Evolutionary conservation across 2,329 filamentous ascomycete species (phyloP), one percentile per base, ranked within the genome.

Genomic region (Fusarium sarcochroum): DNA sequence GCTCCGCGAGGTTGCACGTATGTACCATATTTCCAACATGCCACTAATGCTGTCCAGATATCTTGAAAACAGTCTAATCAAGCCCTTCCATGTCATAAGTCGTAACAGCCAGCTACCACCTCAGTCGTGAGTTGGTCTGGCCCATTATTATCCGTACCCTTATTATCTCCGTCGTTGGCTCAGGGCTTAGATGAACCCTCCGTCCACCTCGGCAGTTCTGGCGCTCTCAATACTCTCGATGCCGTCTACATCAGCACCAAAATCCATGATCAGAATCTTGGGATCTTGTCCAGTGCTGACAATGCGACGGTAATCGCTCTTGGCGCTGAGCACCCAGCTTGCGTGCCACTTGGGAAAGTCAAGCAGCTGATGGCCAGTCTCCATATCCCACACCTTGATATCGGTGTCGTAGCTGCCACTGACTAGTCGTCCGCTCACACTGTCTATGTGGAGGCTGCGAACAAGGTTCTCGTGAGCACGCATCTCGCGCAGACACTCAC

Each of bases 321-420:
- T 98, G 51, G 96, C 96, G 68, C 93, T 94, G 61, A 99, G 83
- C 75, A 99, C 97, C 96, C 96, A 99, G 80, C 93, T 97, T 13
- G 91, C 91, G 60, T 97, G 97, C 94, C 94, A 98, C 71, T 92
- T 90, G n/a, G 94, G 92, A 74, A 98, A 95, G 72, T 94, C 90
- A 66, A 97, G 88, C 63, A 95, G 86, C 71, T 93, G 86, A 46
- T 90, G 83, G 34, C 94, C 95, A 4, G 90, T 91, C 68, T 90
- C 89, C 81, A 96, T 91, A 77, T 98, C 92, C 80, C 94, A 98
- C 2, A 98, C 93, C 77, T 97, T 97, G 77, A 99, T 94, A 73
- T 95, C 94, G 73, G 93, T 93, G 77, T 99, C 96, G 78, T 99
- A 99, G 76, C 92, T 96, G 18, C 93, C 96, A 70, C 93, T 97